Evolutionary conservation across 768 basidiomycete genomes (phyloP), one percentile per base, ranked within the genome.

Genomic region (Vishniacozyma victoriae): DNA sequence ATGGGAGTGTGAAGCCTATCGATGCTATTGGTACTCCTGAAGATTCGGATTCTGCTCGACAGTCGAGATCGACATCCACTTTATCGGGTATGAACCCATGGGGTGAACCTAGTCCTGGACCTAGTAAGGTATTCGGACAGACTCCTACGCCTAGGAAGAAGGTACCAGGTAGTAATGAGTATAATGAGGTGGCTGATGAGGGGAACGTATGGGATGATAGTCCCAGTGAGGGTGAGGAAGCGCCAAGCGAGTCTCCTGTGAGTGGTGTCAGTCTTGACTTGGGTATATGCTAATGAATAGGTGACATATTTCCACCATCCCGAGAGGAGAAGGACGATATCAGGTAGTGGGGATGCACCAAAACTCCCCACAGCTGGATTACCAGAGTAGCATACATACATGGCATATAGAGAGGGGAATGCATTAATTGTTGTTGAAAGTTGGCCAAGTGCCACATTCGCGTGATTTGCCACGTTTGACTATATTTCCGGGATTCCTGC

Each of bases 141-240:
- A 33, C n/a, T n/a, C 9, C n/a, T 33, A 33, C 29, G 9, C n/a
- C 29, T n/a, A n/a, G 29, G n/a, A 9, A 33, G 9, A n/a, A 33
- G 9, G 29, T 9, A 33, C 9, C 82, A 41, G 87, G 82, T 4
- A 85, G 85, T 2, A 90, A 90, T 0, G 86, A 91, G 27, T 92
- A 92, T 55, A 84, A 84, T 77, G 73, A 92, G 2, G 87, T 89
- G 0, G 87, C 90, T 31, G 78, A 82, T 71, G 64, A 36, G 79
- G 76, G 24, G 78, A 79, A 54, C 55, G 60, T 61, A 31, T 65
- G 56, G 66, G 66, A 41, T 27, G 57, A 48, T 44, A 59, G 48
- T 26, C 40, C 84, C 80, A 72, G 84, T 55, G 64, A 61, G 5
- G 74, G 77, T 7, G 79, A 76, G 1, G 76, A 74, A 20, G 73